phyloP scores from a whole-genome alignment of 2,329 filamentous ascomycete genomes.

The Plectosphaerella plurivora region DNA sequence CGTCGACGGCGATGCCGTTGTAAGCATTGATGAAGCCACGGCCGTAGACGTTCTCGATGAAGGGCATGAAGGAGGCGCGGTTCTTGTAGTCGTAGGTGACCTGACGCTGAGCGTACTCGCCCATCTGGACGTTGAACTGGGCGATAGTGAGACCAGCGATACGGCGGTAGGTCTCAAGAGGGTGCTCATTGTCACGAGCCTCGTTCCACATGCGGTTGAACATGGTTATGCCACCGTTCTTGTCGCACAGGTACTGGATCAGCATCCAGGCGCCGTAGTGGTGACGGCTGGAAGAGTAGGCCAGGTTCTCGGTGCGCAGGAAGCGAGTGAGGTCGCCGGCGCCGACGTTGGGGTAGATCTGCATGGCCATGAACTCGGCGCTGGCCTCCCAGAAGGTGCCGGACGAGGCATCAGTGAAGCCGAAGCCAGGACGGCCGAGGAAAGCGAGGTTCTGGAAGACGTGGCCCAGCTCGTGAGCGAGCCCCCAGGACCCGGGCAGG shows the following conservation, averaged over 20 bases:
- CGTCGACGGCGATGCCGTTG: not conserved
- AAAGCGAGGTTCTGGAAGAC: slow-evolving; percentile 2
- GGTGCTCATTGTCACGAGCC: not conserved
- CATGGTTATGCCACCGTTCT: not conserved
- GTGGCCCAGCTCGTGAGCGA: slow-evolving; percentile 1
- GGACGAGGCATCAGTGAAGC: not conserved
- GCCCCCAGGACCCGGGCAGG: not conserved
- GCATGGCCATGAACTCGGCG: slow-evolving; percentile 2
- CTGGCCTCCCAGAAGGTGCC: slow-evolving; percentile 2
- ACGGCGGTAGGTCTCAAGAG: not conserved
- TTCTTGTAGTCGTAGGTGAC: slow-evolving; percentile 2
- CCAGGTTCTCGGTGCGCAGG: slow-evolving; percentile 1
- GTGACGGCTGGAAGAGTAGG: slow-evolving; percentile 1
- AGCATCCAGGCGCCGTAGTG: slow-evolving; percentile 2
- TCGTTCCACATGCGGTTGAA: slow-evolving; percentile 2
- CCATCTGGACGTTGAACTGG: slow-evolving; percentile 1
- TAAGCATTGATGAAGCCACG: slow-evolving; percentile 1
- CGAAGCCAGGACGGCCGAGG: not conserved
- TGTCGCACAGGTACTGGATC: slow-evolving; percentile 1
- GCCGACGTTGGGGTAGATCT: not conserved
- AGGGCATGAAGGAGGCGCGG: not conserved
- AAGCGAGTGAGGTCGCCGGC: slow-evolving; percentile 3
- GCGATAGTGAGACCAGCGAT: not conserved
- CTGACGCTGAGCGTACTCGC: slow-evolving; percentile 1
- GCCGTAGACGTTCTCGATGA: slow-evolving; percentile 1